Evolutionary conservation across 208 protist genomes (phyloP), one percentile per base, ranked within the genome.

Genomic region (Trypanosoma conorhini): DNA sequence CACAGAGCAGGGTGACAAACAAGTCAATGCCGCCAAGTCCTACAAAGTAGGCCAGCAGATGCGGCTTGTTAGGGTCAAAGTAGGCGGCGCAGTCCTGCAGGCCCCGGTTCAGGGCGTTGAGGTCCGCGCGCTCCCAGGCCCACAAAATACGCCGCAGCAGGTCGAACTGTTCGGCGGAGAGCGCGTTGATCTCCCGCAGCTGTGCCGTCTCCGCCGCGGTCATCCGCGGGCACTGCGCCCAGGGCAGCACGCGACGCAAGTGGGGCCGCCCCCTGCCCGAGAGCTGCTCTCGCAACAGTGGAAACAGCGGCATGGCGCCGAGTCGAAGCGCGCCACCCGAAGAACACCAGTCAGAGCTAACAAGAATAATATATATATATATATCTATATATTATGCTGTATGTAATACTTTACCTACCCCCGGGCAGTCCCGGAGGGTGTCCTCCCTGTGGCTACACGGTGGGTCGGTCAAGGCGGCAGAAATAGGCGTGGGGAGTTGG

Each of bases 1-100:
- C 84, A 63, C 84, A 91, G 13, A 94, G 59, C 22, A 94, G 67
- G 21, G 76, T 73, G 48, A 86, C 77, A 76, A 92, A 85, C n/a
- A 89, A 46, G 38, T 87, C 80, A 44, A 91, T 74, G n/a, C 89
- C 89, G 35, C 86, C 86, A 61, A 80, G 72, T 10, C 79, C 81
- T 8, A 92, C 66, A 65, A 94, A 89, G 65, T 84, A 83, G 17
- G 72, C 73, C 0, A 86, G 67, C 31, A 79, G 65, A 31, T 83
- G 73, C 22, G 71, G 75, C 22, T 78, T 80, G n/a, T 74, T 74
- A 1, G 85, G 77, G 58, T 80, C 80, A 42, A 85, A 75, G 59
- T 86, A 82, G 15, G 80, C 67, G 28, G 78, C 68, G 55, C 77
- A 87, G 19, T 73, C 58, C 19, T 83, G 63, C 24, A 83, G 51